Percentiles rank a stretch among this genome's conserved stretches.
phyloP scores from a whole-genome alignment of 129 eudicot genomes.

The Tagetes patula region DNA sequence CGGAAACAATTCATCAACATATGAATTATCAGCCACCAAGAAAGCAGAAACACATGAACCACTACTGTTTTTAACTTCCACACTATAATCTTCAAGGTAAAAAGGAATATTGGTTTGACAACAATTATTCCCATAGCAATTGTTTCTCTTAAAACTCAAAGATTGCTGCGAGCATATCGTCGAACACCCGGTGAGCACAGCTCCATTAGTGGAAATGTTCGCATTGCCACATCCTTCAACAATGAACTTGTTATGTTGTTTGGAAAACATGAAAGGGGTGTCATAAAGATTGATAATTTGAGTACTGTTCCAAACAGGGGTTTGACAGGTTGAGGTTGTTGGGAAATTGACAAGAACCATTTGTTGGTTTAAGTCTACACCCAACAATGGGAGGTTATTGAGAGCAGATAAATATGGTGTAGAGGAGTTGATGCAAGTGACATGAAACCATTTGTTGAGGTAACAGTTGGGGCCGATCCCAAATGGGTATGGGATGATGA shows the following conservation, averaged over 20 bases:
- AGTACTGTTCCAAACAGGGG: slow-evolving; percentile 1
- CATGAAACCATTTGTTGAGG: slow-evolving; percentile 27
- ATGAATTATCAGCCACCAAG: slow-evolving; percentile 20
- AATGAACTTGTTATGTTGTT: slow-evolving; percentile 23
- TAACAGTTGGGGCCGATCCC: slow-evolving; percentile 31
- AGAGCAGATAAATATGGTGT: slow-evolving; percentile 24
- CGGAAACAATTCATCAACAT: background rate
- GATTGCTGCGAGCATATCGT: slow-evolving; percentile 22
- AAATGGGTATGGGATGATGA: slow-evolving; percentile 34
- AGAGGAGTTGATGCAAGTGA: slow-evolving; percentile 22
- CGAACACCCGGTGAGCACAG: slow-evolving; percentile 31
- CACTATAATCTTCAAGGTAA: slow-evolving; percentile 16
- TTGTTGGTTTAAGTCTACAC: slow-evolving; percentile 15
- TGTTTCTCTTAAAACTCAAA: background rate
- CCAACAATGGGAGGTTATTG: slow-evolving; percentile 13
- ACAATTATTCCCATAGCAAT: slow-evolving; percentile 29
- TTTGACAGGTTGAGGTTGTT: slow-evolving; percentile 20
- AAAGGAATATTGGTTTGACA: slow-evolving; percentile 29
- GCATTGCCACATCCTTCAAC: slow-evolving; percentile 28
- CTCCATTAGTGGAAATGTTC: background rate
- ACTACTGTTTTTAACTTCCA: background rate
- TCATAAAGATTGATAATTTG: background rate
- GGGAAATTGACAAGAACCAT: slow-evolving; percentile 26
- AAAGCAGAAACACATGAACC: slow-evolving; percentile 26
- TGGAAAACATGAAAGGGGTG: slow-evolving; percentile 34